phyloP scores from a whole-genome alignment of 1,139 yeast genomes.

The Pichia sp. region DNA sequence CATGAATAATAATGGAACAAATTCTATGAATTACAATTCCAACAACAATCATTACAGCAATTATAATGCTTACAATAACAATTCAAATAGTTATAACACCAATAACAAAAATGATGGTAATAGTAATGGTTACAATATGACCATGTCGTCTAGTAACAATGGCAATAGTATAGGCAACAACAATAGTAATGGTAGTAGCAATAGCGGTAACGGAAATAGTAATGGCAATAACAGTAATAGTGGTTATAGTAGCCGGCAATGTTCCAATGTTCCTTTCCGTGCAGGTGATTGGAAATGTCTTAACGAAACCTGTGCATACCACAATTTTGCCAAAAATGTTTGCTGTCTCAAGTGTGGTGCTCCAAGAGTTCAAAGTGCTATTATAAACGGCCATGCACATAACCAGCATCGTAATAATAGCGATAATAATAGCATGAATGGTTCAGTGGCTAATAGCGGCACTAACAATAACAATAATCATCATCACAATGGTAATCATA shows the following conservation, averaged over 20 bases:
- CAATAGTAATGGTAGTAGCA: slow-evolving; percentile 5
- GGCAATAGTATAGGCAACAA: neutral
- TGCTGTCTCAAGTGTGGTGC: slow-evolving; percentile 87
- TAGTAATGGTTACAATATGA: neutral
- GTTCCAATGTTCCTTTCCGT: slow-evolving; percentile 71
- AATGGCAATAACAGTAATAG: slow-evolving; percentile 20
- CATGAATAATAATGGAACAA: neutral
- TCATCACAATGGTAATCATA: slow-evolving; percentile 5
- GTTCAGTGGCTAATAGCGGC: slow-evolving; percentile 12
- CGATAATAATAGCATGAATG: slow-evolving; percentile 15
- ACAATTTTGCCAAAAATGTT: slow-evolving; percentile 88
- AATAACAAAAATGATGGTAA: slow-evolving; percentile 3
- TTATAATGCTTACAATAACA: slow-evolving; percentile 20
- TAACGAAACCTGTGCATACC: slow-evolving; percentile 74
- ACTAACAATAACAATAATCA: slow-evolving; percentile 12
- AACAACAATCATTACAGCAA: slow-evolving; percentile 15
- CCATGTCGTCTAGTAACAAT: neutral
- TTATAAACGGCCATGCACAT: slow-evolving; percentile 30
- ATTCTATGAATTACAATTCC: slow-evolving; percentile 4
- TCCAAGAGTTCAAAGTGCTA: slow-evolving; percentile 52
- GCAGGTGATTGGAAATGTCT: slow-evolving; percentile 97
- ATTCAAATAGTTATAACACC: slow-evolving; percentile 17
- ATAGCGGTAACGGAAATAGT: slow-evolving; percentile 16
- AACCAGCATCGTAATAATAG: slow-evolving; percentile 22
- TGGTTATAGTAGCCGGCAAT: slow-evolving; percentile 19